Evolutionary conservation across 352 stramenopile species (phyloP).

Genomic region (Pseudoperonospora humuli): DNA sequence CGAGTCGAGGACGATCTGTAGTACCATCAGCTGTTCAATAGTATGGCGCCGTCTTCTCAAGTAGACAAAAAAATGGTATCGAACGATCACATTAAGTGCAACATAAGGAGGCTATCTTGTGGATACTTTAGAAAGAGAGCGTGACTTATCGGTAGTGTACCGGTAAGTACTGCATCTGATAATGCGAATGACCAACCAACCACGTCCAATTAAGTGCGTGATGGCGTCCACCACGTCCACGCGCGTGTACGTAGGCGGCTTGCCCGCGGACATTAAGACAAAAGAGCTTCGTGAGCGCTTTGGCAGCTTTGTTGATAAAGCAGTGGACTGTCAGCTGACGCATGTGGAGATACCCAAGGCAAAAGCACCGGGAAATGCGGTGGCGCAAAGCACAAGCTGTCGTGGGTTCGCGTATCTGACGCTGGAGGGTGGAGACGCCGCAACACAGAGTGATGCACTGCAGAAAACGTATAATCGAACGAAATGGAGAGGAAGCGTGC

Average conservation of each 20-base stretch:
- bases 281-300: conserved; percentile 61
- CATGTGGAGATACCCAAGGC: conserved; percentile 37
- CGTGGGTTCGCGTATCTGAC: conserved; percentile 61
- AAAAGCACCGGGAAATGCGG: conserved; percentile 12
- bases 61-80: too few species aligned
- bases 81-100: too few species aligned
- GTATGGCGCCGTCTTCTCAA: too few species aligned
- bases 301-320: conserved; percentile 31
- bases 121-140: too few species aligned
- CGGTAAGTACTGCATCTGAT: too few species aligned
- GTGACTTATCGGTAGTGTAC: too few species aligned
- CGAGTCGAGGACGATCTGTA: too few species aligned
- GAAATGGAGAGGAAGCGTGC: conserved; percentile 58
- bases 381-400: not conserved
- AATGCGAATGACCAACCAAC: not conserved
- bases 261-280: conserved; percentile 36
- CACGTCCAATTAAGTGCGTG: conserved; percentile 2
- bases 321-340: conserved; percentile 22
- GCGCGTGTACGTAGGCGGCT: conserved; percentile 58
- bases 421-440: conserved; percentile 26
- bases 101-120: too few species aligned
- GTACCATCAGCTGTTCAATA: too few species aligned
- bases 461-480: conserved; percentile 62
- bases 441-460: conserved; percentile 29
- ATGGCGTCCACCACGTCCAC: conserved; percentile 7